Base-by-base conservation (phyloP, 495 filamentous ascomycete species). In the Penicillium soppii region DNA sequence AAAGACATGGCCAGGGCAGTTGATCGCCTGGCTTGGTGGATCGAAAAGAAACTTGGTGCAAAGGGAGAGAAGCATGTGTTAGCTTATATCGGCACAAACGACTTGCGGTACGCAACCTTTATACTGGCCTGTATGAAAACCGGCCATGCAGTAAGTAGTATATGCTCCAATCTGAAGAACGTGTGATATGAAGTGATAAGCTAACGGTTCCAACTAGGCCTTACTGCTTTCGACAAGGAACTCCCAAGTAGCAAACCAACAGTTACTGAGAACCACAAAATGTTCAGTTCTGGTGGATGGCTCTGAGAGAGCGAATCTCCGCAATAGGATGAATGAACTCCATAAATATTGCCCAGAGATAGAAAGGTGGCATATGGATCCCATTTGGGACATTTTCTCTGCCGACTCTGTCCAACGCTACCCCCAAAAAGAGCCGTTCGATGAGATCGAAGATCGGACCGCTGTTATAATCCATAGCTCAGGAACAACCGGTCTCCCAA, bases 391-490 rank as follows among this genome's bases (percentile, higher is more conserved):
- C 15, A 22, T 68, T 1, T 53, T 74, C 15, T 2, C 19, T 2
- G 53, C 56, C 5, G n/a, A 40, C 5, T 25, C 36, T 13, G 21
- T 26, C 0, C 22, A 13, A 7, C 27, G 21, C 51, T 57, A 38
- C 23, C 58, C 13, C 67, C 58, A 26, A 25, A 53, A 25, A 1
- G 22, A 49, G 10, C 38, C 46, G 7, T 36, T 50, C 0, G 41
- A 33, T 48, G 36, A 44, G 50, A 61, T 43, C 52, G 77, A 82
- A 13, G 75, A 79, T 1, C 47, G 73, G 2, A 4, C 74, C 7
- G 56, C 76, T 7, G 6, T 77, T 2, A 57, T 81, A n/a, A 48
- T 84, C 15, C 83, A 86, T 50, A 84, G 82, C 2, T 83, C 80
- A 21, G 82, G 82, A 6, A 78, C 78, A 23, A 84, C 81, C 0